A percentile compares a stretch with the other conserved stretches of the same genome.
phyloP scores from a whole-genome alignment of 805 yeast species.

The Candida arabinofermentans region DNA sequence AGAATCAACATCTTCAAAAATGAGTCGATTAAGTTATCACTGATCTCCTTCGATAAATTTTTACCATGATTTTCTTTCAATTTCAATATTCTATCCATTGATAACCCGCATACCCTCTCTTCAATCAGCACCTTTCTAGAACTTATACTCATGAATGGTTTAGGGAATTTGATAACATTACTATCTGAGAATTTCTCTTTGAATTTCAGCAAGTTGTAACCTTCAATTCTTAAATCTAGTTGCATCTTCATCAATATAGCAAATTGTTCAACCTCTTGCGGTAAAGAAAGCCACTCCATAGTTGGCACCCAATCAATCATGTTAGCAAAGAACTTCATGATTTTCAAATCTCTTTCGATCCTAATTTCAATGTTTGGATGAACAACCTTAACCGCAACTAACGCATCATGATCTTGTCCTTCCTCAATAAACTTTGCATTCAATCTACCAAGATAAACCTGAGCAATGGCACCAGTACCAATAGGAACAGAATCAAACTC shows the following conservation, averaged over 20 bases:
- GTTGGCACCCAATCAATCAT: constrained; percentile 74
- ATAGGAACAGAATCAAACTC: constrained; percentile 72
- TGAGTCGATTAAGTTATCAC: constrained; percentile 84
- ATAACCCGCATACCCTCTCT: constrained; percentile 77
- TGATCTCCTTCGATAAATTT: constrained; percentile 58
- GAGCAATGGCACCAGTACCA: constrained; percentile 99
- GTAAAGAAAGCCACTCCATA: constrained; percentile 96
- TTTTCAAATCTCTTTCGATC: constrained; percentile 74
- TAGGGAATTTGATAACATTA: constrained; percentile 73
- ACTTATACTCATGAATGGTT: constrained; percentile 60
- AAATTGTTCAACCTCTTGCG: constrained; percentile 90
- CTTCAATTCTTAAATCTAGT: constrained; percentile 86
- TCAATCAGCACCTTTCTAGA: constrained; percentile 77
- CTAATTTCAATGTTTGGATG: constrained; percentile 80
- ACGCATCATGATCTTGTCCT: constrained; percentile 37
- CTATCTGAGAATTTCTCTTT: constrained; percentile 58
- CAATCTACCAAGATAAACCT: constrained; percentile 77
- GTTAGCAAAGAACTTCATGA: constrained; percentile 79
- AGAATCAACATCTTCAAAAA: constrained; percentile 88
- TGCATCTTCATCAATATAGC: constrained; percentile 82
- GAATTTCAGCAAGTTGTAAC: constrained; percentile 71
- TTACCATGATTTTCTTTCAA: constrained; percentile 40
- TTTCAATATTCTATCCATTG: constrained; percentile 68
- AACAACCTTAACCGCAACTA: constrained; percentile 87
- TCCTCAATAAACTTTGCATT: constrained; percentile 35